Base-by-base conservation (phyloP, 2,329 filamentous ascomycete genomes). In the Aspergillus transmontanensis region DNA sequence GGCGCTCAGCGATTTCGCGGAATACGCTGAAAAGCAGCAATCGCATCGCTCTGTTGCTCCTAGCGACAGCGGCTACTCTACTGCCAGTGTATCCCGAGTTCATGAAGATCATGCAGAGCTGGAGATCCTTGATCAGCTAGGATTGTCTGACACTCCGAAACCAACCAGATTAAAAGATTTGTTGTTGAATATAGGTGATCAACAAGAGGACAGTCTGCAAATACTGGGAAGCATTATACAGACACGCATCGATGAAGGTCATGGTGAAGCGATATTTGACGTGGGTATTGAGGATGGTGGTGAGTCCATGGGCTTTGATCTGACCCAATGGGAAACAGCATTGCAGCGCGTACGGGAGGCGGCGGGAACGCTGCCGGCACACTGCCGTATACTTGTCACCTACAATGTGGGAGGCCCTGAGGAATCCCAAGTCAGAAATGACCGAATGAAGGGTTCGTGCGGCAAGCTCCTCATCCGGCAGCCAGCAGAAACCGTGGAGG, bases 21-120 rank as follows among this genome's bases (percentile, higher is more conserved):
- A 99, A 73, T 98, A 97, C 73, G 95, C 97, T 68, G 93, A 98
- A 78, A 91, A 93, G 76, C 94, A 98, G 77, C 95, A 98, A 78
- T 89, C 89, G 28, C 76, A 73, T 30, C 78, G 79, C 48, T 72
- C 75, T 16, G 69, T 67, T 11, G 72, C 76, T 14, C 75, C 78
- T 12, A 79, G 76, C 66, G 78, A 81, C 62, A 81, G 76, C 68
- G 77, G 76, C 39, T 78, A 80, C 62, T 76, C 76, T 34, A 81
- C 76, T 5, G 72, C 72, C 2, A 75, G 69, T 51, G 69, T 73
- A 23, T 73, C 75, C 55, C 73, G 68, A 55, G 72, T 72, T 39
- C 72, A 79, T 41, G 87, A 91, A 71, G 89, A 95, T 68, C 91
- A 94, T 74, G 93, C 94, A 59, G 94, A 98, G 76, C 88, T 98